Evolutionary conservation across 352 stramenopile genomes (phyloP).

Genomic region (Hyaloperonospora arabidopsidis): DNA sequence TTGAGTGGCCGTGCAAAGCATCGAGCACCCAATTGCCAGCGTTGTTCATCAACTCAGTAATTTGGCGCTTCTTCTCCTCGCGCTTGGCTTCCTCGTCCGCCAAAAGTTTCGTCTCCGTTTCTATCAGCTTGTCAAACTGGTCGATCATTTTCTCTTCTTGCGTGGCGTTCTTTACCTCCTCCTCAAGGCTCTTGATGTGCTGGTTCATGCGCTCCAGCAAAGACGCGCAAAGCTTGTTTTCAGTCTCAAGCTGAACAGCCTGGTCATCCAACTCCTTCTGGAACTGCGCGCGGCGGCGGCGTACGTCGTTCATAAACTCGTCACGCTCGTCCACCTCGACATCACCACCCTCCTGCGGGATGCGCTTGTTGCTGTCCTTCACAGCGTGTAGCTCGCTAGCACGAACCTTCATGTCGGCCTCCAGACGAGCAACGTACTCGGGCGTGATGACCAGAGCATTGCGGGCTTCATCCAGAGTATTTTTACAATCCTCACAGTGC

Average conservation of each 20-base stretch:
- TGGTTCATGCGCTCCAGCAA: constrained; percentile 77
- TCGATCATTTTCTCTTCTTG: constrained; percentile 64
- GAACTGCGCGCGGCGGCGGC: constrained; percentile 64
- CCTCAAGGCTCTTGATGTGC: constrained; percentile 72
- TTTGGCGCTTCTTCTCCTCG: constrained; percentile 83
- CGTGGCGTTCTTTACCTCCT: constrained; percentile 66
- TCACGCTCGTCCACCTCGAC: constrained; percentile 70
- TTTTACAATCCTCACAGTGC: constrained; percentile 80
- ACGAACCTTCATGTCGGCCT: constrained; percentile 83
- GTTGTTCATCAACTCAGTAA: constrained; percentile 82
- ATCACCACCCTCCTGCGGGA: constrained; percentile 63
- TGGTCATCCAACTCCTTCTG: constrained; percentile 81
- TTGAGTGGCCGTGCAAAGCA: constrained; percentile 76
- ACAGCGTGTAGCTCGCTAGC: constrained; percentile 64
- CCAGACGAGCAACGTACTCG: constrained; percentile 76
- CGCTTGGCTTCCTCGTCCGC: constrained; percentile 78
- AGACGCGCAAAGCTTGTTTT: constrained; percentile 73
- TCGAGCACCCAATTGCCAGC: constrained; percentile 83
- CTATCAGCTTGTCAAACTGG: constrained; percentile 66
- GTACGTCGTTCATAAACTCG: constrained; percentile 86
- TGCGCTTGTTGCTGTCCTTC: constrained; percentile 82
- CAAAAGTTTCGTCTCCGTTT: constrained; percentile 69
- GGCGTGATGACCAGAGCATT: constrained; percentile 70
- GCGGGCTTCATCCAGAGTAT: constrained; percentile 58
- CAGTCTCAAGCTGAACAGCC: constrained; percentile 58